Evolutionary conservation across 768 basidiomycete genomes (phyloP).

Genomic region (Cyclocybe aegerita): DNA sequence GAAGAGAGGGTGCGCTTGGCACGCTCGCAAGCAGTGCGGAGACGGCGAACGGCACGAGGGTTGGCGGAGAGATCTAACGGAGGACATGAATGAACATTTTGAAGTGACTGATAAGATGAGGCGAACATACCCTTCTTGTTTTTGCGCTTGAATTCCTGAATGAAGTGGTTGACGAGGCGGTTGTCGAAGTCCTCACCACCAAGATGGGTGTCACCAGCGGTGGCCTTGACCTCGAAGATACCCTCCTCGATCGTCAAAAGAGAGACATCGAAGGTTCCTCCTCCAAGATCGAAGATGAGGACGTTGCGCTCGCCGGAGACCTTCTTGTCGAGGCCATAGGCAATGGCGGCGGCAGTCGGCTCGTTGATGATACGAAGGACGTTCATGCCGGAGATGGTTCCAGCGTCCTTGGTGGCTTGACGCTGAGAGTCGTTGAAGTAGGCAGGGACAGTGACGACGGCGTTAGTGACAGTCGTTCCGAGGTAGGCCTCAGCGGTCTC

Average conservation of each 20-base stretch:
- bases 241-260: constrained; percentile 96
- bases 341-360: constrained; percentile 97
- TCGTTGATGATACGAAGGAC: constrained; percentile 99
- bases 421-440: constrained; percentile 99
- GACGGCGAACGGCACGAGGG: constrained; percentile 94
- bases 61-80: constrained; percentile 78
- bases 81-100: constrained; percentile 7
- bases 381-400: constrained; percentile 90
- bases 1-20: constrained; percentile 98
- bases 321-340: constrained; percentile 98
- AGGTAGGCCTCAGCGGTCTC: constrained; percentile 97
- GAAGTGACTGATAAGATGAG: neutral
- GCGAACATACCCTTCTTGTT: constrained; percentile 80
- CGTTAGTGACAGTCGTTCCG: constrained; percentile 79
- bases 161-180: constrained; percentile 95
- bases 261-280: constrained; percentile 98
- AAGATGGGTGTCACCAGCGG: constrained; percentile 96
- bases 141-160: constrained; percentile 96
- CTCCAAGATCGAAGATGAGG: constrained; percentile 97
- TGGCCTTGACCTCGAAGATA: constrained; percentile 98
- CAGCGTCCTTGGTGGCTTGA: constrained; percentile 98
- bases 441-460: constrained; percentile 94
- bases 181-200: constrained; percentile 99
- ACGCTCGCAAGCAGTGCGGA: constrained; percentile 97
- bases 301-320: constrained; percentile 89